These are phyloP conservation scores for Rhynchospora tenuis DNA, from an alignment of 176 grass and related monocot genomes.

Conservation along the genomic window DNA sequence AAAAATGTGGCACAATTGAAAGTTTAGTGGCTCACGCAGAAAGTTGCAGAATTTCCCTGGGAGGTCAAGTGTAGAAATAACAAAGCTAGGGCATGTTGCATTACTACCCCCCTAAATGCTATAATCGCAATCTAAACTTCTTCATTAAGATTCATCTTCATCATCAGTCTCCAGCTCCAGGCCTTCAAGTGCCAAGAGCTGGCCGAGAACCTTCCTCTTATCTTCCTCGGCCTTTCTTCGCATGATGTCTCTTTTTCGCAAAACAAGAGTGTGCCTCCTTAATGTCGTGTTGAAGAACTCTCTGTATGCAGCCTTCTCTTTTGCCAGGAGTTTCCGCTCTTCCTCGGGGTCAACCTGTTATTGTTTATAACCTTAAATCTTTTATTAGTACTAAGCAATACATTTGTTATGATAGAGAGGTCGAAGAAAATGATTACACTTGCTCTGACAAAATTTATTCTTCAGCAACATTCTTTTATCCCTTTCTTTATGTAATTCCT, in stretches of 20 bases:
- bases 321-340: slow-evolving; percentile 69
- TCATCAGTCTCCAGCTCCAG: slow-evolving; percentile 86
- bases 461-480: too few species aligned
- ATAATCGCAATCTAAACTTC: slow-evolving; percentile 2
- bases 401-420: not conserved
- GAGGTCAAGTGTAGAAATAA: not conserved
- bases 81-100: not conserved
- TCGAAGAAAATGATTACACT: not conserved
- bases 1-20: not conserved
- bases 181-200: slow-evolving; percentile 73
- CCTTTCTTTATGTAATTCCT: too few species aligned
- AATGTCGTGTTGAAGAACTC: slow-evolving; percentile 81
- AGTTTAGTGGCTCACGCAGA: not conserved
- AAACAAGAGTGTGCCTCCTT: slow-evolving; percentile 72
- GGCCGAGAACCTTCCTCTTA: slow-evolving; percentile 48
- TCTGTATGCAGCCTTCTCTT: slow-evolving; percentile 82
- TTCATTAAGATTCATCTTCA: slow-evolving; percentile 43
- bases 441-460: not conserved
- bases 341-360: slow-evolving; percentile 82
- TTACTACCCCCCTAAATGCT: not conserved
- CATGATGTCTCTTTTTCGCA: slow-evolving; percentile 81
- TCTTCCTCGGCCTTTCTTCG: slow-evolving; percentile 77
- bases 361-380: not conserved
- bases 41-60: not conserved
- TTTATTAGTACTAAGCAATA: not conserved